phyloP scores from a whole-genome alignment of 352 stramenopile species.

The Globisporangium okanoganense region DNA sequence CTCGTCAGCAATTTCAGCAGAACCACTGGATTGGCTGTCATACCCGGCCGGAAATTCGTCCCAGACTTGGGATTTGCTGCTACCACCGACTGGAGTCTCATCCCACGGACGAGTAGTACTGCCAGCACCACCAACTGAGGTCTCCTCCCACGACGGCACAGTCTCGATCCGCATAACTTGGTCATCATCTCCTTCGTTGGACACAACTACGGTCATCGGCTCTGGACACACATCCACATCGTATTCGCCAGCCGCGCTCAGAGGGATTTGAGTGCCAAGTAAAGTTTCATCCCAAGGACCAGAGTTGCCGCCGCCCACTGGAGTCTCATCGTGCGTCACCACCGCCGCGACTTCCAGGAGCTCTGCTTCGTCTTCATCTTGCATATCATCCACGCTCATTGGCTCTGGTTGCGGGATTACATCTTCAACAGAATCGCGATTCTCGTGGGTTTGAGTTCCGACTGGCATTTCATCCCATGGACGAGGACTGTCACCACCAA shows the following conservation, averaged over 20 bases:
- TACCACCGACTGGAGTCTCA: background rate
- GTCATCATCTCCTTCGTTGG: too few relatives aligned
- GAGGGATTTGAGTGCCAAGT: background rate
- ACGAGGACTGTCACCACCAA: background rate
- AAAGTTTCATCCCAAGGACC: background rate
- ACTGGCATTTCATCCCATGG: constrained; percentile 13
- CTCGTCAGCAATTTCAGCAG: background rate
- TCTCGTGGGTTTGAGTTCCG: background rate
- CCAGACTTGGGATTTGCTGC: background rate
- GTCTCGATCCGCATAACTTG: background rate
- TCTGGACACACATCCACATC: background rate
- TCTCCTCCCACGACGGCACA: constrained; percentile 3
- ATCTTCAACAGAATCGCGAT: background rate
- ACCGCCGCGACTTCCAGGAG: background rate
- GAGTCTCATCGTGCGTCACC: background rate
- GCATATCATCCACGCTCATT: background rate
- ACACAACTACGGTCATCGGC: background rate
- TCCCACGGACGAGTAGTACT: background rate
- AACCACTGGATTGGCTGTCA: background rate
- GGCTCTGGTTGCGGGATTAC: background rate
- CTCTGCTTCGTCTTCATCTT: background rate
- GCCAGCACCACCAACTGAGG: background rate
- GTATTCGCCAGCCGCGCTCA: background rate
- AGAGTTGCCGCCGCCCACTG: background rate
- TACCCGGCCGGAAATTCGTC: constrained; percentile 2